These are phyloP conservation scores for Suillus subluteus DNA, from an alignment of 768 basidiomycete genomes.

Conservation along the genomic window DNA sequence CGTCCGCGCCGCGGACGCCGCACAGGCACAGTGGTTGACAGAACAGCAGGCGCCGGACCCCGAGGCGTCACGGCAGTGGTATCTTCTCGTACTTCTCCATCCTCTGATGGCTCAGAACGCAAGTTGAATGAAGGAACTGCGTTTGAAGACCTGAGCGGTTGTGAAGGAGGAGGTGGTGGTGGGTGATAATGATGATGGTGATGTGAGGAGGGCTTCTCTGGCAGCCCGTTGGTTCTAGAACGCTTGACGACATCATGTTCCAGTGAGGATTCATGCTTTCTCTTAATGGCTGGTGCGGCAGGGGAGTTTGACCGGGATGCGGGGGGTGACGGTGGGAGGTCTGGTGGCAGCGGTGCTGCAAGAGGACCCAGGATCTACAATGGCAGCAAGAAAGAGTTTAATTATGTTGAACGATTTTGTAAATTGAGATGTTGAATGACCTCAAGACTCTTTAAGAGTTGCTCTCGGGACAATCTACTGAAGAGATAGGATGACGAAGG, in stretches of 20 bases:
- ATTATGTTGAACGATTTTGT: conserved; percentile 11
- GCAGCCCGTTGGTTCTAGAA: conserved; percentile 29
- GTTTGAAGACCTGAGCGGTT: conserved; percentile 26
- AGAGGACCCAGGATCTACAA: conserved; percentile 45
- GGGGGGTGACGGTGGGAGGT: conserved; percentile 50
- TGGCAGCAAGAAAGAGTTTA: conserved; percentile 3
- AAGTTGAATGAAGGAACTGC: conserved; percentile 26
- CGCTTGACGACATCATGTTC: conserved; percentile 35
- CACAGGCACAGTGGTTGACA: conserved; percentile 53
- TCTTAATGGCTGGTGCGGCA: conserved; percentile 38
- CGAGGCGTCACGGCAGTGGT: conserved; percentile 23
- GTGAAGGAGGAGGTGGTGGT: conserved; percentile 26
- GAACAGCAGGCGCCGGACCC: conserved; percentile 33
- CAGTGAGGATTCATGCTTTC: conserved; percentile 36
- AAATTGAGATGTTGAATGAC: conserved; percentile 25
- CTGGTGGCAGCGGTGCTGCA: conserved; percentile 45
- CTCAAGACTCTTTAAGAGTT: conserved; percentile 45
- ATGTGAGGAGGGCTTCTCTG: conserved; percentile 32
- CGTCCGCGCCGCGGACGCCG: conserved; percentile 69
- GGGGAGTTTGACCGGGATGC: conserved; percentile 48
- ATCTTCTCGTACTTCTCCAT: conserved; percentile 52
- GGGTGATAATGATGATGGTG: conserved; percentile 31
- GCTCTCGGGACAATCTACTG: conserved; percentile 39
- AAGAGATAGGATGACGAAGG: conserved; percentile 30
- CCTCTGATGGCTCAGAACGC: conserved; percentile 48